Evolutionary conservation across 768 basidiomycete genomes (phyloP), one percentile per base, ranked within the genome.

Genomic region (Pholiota molesta): DNA sequence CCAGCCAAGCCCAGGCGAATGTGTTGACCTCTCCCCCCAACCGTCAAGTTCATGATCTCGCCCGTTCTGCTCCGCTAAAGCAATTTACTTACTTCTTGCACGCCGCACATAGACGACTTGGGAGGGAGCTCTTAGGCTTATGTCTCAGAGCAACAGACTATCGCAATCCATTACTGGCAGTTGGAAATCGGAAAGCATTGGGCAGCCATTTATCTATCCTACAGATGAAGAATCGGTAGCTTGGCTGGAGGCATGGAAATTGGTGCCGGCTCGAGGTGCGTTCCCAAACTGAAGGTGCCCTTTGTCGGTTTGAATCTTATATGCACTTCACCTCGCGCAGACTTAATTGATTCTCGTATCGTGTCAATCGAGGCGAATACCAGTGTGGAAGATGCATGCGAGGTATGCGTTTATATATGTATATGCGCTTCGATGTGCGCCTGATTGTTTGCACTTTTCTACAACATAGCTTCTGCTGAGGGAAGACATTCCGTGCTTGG

Each of bases 321-420:
- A 62, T 54, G 17, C 35, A 11, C 10, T 23, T 21, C 35, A 13
- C 10, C 14, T 55, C 33, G 23, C 19, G 16, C 60, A 92, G 91
- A 90, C 69, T 78, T 93, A 26, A 86, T 91, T 64, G 90, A 92
- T 71, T 82, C 82, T 47, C 84, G 83, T 3, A 81, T 93, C 52
- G 83, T 91, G 16, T 77, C 80, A 28, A 81, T 94, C 10, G 86
- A 87, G 58, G 84, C 84, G n/a, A 86, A 91, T 49, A 86, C 82
- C 8, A 87, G 83, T 53, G 92, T 94, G 17, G 92, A 94, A 72
- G 89, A 91, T 47, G 91, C 92, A 13, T 94, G 91, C 69, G 91
- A 92, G 65, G 92, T 89, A 63, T 68, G 82, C 76, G 55, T 35
- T 29, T 47, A 45, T 59, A 42, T 35, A 28, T 55, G 26, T 29